phyloP scores from a whole-genome alignment of 306 rosid genomes.

The Fagus sylvatica region DNA sequence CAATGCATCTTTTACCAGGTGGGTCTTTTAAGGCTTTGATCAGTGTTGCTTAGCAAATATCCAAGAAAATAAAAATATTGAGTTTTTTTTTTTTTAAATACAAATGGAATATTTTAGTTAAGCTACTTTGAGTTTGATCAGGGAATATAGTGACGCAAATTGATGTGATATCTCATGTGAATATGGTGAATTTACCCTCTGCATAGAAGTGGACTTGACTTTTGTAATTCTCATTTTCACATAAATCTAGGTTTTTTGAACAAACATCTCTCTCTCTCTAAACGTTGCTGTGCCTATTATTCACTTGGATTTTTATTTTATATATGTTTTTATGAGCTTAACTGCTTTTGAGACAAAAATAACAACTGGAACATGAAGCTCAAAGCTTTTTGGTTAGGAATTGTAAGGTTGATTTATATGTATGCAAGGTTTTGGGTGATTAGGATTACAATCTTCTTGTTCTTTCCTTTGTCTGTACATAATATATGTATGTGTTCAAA shows the following conservation, averaged over 20 bases:
- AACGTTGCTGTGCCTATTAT: no score
- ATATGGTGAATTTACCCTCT: conserved; percentile 22
- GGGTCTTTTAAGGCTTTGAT: not conserved
- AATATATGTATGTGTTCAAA: not conserved
- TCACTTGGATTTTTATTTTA: no score
- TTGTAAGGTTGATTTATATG: not conserved
- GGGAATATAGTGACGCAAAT: conserved; percentile 25
- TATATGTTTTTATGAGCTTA: no score
- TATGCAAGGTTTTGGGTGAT: conserved; percentile 10
- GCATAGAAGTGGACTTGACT: not conserved
- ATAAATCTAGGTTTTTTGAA: conserved; percentile 10
- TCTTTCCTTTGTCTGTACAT: not conserved
- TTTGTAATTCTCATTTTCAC: not conserved
- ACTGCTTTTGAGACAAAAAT: not conserved
- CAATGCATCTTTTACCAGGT: not conserved
- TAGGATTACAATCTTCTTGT: not conserved
- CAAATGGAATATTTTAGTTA: not conserved
- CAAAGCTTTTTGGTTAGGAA: not conserved
- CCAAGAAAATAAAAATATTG: not conserved
- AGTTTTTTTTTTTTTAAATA: not conserved
- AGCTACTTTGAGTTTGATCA: conserved; percentile 12
- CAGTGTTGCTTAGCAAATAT: not conserved
- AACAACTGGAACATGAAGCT: not conserved
- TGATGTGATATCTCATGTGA: conserved; percentile 39
- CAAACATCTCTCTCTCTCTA: not conserved